Base-by-base conservation (phyloP, 2,329 filamentous ascomycete genomes). In the Hymenoscyphus fraxineus region DNA sequence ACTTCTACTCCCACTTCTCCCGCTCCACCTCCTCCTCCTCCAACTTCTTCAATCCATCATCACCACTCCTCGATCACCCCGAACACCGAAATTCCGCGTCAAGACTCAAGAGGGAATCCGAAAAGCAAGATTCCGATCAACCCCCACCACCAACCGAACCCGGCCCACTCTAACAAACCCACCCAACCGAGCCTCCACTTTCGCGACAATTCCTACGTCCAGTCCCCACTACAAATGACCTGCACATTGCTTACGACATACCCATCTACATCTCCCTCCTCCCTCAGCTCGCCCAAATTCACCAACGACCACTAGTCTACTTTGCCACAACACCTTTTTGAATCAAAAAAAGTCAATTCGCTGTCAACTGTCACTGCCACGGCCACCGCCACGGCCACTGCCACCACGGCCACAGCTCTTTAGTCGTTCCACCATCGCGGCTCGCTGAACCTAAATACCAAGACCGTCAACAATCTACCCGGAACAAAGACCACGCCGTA, bases 221-320 rank as follows among this genome's bases (percentile, higher is more conserved):
- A 27, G 22, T 51, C 44, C 19, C 44, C 44, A 51, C 44, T 51
- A 51, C 44, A 51, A 51, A 51, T 51, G 44, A 51, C 44, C 44
- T 51, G 44, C 44, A 51, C 44, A 51, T 51, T 51, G 44, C 44
- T 51, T 51, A 51, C 44, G 44, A 51, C 44, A 51, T 51, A 51
- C 22, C 44, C 44, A 35, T 35, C 35, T 35, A 19, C 44, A 35
- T 35, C 35, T 35, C 4, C 35, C 9, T 10, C 35, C 35, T 35
- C 22, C 44, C 22, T 51, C 44, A 22, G n/a, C 44, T 51, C 44
- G 44, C 44, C 27, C 27, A 27, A 2, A n/a, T 51, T 22, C n/a
- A 9, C 44, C 22, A n/a, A n/a, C n/a, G 10, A 9, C 10, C n/a
- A 4, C 44, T 51, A 35, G 35, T 12, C 44, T 19, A 19, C 19